Percentiles rank a stretch among this genome's conserved stretches.
Evolutionary conservation across 371 early-diverging fungal species (phyloP).

Genomic region (Mortierella sp.): DNA sequence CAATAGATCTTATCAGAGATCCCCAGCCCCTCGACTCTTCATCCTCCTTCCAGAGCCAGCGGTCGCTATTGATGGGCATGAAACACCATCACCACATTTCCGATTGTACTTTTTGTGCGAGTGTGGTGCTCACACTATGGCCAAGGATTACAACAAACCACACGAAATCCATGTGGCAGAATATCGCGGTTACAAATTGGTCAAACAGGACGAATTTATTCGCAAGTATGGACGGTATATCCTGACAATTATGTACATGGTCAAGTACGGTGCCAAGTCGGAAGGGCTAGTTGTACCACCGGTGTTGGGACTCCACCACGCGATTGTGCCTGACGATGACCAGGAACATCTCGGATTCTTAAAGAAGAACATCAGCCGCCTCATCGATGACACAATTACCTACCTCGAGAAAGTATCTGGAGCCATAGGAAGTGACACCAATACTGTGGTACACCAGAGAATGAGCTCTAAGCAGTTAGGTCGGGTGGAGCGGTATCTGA

Average conservation of each 20-base stretch:
- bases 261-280: not conserved
- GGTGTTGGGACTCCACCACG: not conserved
- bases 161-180: constrained; percentile 6
- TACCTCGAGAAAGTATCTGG: not conserved
- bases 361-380: not conserved
- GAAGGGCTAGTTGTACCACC: not conserved
- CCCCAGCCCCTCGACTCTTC: constrained; percentile 22
- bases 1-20: constrained; percentile 18
- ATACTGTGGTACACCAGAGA: not conserved
- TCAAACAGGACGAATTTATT: not conserved
- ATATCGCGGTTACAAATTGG: constrained; percentile 5
- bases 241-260: constrained; percentile 2
- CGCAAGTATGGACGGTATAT: constrained; percentile 3
- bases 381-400: not conserved
- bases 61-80: too few relatives aligned
- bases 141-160: too few relatives aligned
- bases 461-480: constrained; percentile 1
- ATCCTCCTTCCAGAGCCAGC: constrained; percentile 19
- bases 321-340: not conserved
- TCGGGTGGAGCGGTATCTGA: constrained; percentile 7
- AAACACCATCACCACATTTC: not conserved
- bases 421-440: not conserved
- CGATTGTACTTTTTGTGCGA: constrained; percentile 1
- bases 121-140: constrained; percentile 4
- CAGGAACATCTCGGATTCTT: too few relatives aligned